Evolutionary conservation across 2,329 filamentous ascomycete species (phyloP), one percentile per base, ranked within the genome.

Genomic region (Basipetospora chlamydospora): DNA sequence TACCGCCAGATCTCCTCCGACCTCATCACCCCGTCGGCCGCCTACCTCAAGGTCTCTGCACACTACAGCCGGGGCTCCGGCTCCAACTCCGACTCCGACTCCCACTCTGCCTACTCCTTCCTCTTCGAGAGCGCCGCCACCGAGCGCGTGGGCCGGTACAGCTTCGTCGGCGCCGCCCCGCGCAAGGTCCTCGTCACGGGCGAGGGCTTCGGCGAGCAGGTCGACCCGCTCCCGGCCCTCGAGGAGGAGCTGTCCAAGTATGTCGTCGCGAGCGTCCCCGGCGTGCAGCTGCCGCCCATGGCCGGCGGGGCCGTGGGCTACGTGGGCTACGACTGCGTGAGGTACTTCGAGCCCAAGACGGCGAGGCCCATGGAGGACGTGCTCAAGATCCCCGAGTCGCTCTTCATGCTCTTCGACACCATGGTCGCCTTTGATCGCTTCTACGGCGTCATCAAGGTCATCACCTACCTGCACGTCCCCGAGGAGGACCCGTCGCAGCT

Each of bases 281-380:
- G 78, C 1, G 63, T 96, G 49, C 73, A 72, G 48, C 68, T 98
- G 26, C 90, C 90, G 35, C 82, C 84, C 18, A 64, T 98, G 60
- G 84, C 83, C 0, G 90, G 87, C 28, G 90, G 90, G 34, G 90
- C 87, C 10, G 85, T 98, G 49, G 90, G 90, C 41, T 98, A 96
- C 56, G 85, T 96, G 5, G 87, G 87, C 37, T 98, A 98, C 53
- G 90, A 98, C 55, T 98, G 90, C 57, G 84, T 98, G 49, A 78
- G 80, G 52, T 96, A 96, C 60, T 98, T 98, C 48, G 90, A 98
- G 66, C 90, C 90, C 42, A 92, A 87, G 68, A 96, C 90, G n/a
- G 78, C 77, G 18, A 73, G 86, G 34, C 75, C 84, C 3, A 75
- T 95, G 66, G 80, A 90, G 58, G 90, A 98, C 58, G 71, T 92